Evolutionary conservation across 805 yeast species (phyloP).

Genomic region (Cyberlindnera misumaiensis): DNA sequence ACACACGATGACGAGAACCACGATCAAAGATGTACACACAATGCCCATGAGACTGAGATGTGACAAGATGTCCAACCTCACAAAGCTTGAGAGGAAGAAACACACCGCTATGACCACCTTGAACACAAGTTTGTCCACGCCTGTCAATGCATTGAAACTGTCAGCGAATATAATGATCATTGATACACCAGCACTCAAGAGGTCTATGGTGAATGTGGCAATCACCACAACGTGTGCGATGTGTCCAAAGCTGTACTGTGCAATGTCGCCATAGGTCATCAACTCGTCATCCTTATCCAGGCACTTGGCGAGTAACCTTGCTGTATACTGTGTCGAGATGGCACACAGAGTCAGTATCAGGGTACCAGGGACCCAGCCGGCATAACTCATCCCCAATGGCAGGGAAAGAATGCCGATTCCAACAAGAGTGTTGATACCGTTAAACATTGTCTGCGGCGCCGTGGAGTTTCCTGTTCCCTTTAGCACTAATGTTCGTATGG

Average conservation of each 20-base stretch:
- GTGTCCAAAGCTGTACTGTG: slow-evolving; percentile 41
- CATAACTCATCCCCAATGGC: slow-evolving; percentile 58
- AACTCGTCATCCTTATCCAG: slow-evolving; percentile 33
- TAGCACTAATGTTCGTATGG: slow-evolving; percentile 9
- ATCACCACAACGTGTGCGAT: slow-evolving; percentile 38
- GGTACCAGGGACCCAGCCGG: slow-evolving; percentile 60
- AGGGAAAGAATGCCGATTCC: slow-evolving; percentile 73
- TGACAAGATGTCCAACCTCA: slow-evolving; percentile 50
- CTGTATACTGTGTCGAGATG: slow-evolving; percentile 44
- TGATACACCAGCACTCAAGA: slow-evolving; percentile 54
- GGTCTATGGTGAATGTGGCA: slow-evolving; percentile 45
- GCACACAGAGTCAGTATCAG: slow-evolving; percentile 38
- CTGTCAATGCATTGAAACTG: slow-evolving; percentile 47
- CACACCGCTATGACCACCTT: slow-evolving; percentile 34
- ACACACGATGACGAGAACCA: slow-evolving; percentile 37
- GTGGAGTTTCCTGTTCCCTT: slow-evolving; percentile 41
- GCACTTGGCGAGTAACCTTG: slow-evolving; percentile 46
- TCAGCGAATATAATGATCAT: slow-evolving; percentile 55
- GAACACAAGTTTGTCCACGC: slow-evolving; percentile 31
- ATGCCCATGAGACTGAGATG: slow-evolving; percentile 52
- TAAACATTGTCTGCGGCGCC: slow-evolving; percentile 68
- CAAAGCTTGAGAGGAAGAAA: slow-evolving; percentile 42
- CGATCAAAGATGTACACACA: slow-evolving; percentile 43
- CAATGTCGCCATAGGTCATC: slow-evolving; percentile 55
- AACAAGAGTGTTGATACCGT: slow-evolving; percentile 67